Percentiles rank a stretch among this genome's conserved stretches.
Conservation (phyloP, 2,329 filamentous ascomycete genomes). For the Penicillium sp. region DNA sequence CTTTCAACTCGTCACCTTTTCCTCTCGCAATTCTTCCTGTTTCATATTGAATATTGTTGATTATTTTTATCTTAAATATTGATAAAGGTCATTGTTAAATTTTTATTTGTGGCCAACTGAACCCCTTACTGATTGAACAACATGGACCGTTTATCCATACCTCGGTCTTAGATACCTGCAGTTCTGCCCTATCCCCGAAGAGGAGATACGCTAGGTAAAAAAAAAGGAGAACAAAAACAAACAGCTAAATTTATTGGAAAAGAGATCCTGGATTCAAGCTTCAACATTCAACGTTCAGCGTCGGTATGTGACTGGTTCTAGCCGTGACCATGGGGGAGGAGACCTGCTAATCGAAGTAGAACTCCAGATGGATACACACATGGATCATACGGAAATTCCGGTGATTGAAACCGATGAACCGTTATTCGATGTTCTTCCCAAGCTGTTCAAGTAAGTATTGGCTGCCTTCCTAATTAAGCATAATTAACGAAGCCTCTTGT, state of each 20-base stretch:
- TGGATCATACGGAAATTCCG: conserved; percentile 34
- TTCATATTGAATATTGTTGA: neutral
- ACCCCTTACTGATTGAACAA: neutral
- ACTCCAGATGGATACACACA: conserved; percentile 9
- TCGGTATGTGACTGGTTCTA: neutral
- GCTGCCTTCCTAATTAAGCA: neutral
- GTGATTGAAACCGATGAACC: conserved; percentile 42
- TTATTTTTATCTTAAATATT: neutral
- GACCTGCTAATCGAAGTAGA: neutral
- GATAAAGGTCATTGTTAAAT: neutral
- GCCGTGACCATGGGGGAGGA: neutral
- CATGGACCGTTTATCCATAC: neutral
- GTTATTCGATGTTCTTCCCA: conserved; percentile 40
- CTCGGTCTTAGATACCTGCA: conserved; percentile 4
- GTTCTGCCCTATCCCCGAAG: neutral
- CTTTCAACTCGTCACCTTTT: neutral
- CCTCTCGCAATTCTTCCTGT: neutral
- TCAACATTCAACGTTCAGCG: neutral
- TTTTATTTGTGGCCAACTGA: neutral
- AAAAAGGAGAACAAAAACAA: neutral
- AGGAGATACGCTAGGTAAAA: neutral
- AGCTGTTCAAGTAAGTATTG: conserved; percentile 37
- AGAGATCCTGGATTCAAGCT: neutral
- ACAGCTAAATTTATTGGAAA: neutral
- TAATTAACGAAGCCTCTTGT: conserved; percentile 2